A percentile compares a stretch with the other conserved stretches of the same genome.
phyloP scores from a whole-genome alignment of 495 filamentous ascomycete species.

The Penicillium waksmanii region DNA sequence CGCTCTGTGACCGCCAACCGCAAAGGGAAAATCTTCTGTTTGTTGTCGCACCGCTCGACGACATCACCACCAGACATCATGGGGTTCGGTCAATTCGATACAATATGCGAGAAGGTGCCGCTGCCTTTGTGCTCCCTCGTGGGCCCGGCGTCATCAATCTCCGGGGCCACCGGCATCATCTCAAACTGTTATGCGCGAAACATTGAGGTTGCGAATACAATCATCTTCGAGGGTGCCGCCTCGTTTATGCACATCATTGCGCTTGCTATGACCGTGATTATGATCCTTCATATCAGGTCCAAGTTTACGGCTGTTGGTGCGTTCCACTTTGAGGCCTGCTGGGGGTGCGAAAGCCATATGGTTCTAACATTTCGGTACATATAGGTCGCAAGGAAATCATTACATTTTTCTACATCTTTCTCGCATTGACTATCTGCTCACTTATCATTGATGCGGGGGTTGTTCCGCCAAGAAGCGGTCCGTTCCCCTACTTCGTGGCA shows the following conservation, averaged over 20 bases:
- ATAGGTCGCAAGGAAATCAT: slow-evolving; percentile 97
- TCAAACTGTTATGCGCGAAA: slow-evolving; percentile 92
- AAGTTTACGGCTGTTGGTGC: slow-evolving; percentile 98
- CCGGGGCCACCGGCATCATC: slow-evolving; percentile 76
- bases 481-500: slow-evolving; percentile 90
- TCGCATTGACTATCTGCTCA: slow-evolving; percentile 84
- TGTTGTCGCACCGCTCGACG: slow-evolving; percentile 20
- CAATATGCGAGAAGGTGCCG: slow-evolving; percentile 82
- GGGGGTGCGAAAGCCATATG: not conserved
- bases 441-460: slow-evolving; percentile 94
- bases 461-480: slow-evolving; percentile 74
- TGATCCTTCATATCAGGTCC: slow-evolving; percentile 93
- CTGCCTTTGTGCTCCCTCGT: slow-evolving; percentile 88
- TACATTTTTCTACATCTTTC: slow-evolving; percentile 96
- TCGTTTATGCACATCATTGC: slow-evolving; percentile 93
- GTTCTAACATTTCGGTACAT: slow-evolving; percentile 11
- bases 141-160: slow-evolving; percentile 65
- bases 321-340: slow-evolving; percentile 39
- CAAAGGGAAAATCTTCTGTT: slow-evolving; percentile 25
- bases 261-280: slow-evolving; percentile 88
- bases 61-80: slow-evolving; percentile 51
- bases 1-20: slow-evolving; percentile 28
- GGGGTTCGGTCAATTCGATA: slow-evolving; percentile 88
- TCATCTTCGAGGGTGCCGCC: slow-evolving; percentile 94
- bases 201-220: slow-evolving; percentile 95